These are phyloP conservation scores for Medicago ruthenica DNA, from an alignment of 306 rosid genomes.

Conservation along the genomic window DNA sequence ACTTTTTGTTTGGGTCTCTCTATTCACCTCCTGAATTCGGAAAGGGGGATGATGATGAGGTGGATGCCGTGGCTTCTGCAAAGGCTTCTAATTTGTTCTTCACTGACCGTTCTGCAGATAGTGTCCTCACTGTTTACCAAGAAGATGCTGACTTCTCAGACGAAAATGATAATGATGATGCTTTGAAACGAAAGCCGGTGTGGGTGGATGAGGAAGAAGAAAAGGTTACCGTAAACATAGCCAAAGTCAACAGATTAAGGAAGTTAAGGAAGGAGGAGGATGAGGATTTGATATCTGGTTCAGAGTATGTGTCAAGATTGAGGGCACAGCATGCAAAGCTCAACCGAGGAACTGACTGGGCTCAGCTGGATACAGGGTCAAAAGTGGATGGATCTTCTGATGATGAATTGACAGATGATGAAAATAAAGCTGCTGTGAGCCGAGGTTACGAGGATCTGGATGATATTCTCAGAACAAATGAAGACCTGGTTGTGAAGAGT, in stretches of 20 bases:
- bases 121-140: conserved; percentile 47
- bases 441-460: conserved; percentile 60
- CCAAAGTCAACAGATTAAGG: conserved; percentile 74
- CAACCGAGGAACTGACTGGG: conserved; percentile 88
- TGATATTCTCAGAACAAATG: conserved; percentile 77
- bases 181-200: conserved; percentile 66
- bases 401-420: conserved; percentile 78
- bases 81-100: conserved; percentile 59
- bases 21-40: conserved; percentile 77
- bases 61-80: conserved; percentile 4
- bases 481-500: conserved; percentile 74
- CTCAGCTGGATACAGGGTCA: conserved; percentile 41
- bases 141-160: conserved; percentile 50
- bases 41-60: conserved; percentile 51
- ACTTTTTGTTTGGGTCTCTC: conserved; percentile 73
- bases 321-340: conserved; percentile 90
- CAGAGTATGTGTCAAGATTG: conserved; percentile 82
- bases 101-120: conserved; percentile 72
- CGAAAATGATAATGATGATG: conserved; percentile 30
- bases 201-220: conserved; percentile 95
- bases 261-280: conserved; percentile 85
- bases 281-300: conserved; percentile 72
- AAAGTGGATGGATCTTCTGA: conserved; percentile 26
- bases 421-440: conserved; percentile 52
- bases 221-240: conserved; percentile 60